phyloP scores from a whole-genome alignment of 306 rosid species.

The Glycine latifolia region DNA sequence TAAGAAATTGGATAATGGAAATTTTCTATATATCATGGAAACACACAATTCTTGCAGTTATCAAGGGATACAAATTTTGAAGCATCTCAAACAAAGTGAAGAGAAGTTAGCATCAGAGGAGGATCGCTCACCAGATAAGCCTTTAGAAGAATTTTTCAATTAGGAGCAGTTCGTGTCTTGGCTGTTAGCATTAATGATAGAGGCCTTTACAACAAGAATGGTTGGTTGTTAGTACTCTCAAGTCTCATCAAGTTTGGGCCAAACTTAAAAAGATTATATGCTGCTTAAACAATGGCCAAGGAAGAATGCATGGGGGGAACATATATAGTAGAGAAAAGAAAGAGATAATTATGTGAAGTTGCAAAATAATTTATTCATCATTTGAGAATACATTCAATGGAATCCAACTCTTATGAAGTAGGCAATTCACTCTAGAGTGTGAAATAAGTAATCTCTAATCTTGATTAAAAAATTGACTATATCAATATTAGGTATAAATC shows the following conservation, averaged over 20 bases:
- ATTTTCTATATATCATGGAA: too few relatives aligned
- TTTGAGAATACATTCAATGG: neutral
- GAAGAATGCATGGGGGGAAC: neutral
- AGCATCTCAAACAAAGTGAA: neutral
- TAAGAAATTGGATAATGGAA: too few relatives aligned
- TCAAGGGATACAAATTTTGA: too few relatives aligned
- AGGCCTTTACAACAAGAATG: neutral
- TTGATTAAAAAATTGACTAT: neutral
- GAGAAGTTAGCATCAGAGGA: neutral
- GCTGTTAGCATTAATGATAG: neutral
- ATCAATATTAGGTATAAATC: neutral
- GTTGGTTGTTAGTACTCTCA: neutral
- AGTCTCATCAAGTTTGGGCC: neutral
- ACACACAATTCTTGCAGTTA: too few relatives aligned
- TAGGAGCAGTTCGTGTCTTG: constrained; percentile 1
- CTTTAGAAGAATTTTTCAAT: neutral
- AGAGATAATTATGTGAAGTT: neutral
- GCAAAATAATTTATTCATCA: neutral
- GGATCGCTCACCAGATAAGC: neutral
- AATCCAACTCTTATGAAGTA: too few relatives aligned
- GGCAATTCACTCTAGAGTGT: neutral
- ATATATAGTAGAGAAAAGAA: neutral
- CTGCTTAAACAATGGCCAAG: neutral
- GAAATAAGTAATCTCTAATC: too few relatives aligned
- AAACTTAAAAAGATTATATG: neutral